Conservation (phyloP, 331 rosid genomes). For the Cydonia oblonga region DNA sequence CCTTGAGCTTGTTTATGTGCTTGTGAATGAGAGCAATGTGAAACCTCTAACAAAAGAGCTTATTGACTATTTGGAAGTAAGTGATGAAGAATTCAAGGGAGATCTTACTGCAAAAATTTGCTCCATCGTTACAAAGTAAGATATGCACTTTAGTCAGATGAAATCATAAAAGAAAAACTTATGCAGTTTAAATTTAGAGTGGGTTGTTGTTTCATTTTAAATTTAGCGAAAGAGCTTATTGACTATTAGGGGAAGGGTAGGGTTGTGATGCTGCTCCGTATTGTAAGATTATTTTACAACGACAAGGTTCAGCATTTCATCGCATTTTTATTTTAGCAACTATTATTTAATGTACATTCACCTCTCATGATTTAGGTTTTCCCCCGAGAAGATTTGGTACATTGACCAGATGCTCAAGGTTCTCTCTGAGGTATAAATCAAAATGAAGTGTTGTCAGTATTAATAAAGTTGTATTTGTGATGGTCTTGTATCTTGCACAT, state of each 20-base stretch:
- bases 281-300: conserved; percentile 5
- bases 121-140: conserved; percentile 89
- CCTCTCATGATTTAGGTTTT: conserved; percentile 57
- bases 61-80: conserved; percentile 76
- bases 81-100: conserved; percentile 79
- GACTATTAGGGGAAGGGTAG: background rate
- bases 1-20: conserved; percentile 86
- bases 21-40: conserved; percentile 81
- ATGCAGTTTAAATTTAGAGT: background rate
- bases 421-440: conserved; percentile 87
- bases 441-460: conserved; percentile 6
- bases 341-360: conserved; percentile 20
- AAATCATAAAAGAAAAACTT: background rate
- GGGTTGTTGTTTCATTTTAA: background rate
- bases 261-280: background rate
- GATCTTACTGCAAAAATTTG: conserved; percentile 95
- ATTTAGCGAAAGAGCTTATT: background rate
- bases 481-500: background rate
- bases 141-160: conserved; percentile 1
- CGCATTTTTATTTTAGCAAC: background rate
- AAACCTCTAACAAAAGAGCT: conserved; percentile 85
- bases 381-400: conserved; percentile 98
- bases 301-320: background rate
- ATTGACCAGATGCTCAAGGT: conserved; percentile 98
- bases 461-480: background rate